Evolutionary conservation across 768 basidiomycete species (phyloP), one percentile per base, ranked within the genome.

Genomic region (Lentinula aciculospora): DNA sequence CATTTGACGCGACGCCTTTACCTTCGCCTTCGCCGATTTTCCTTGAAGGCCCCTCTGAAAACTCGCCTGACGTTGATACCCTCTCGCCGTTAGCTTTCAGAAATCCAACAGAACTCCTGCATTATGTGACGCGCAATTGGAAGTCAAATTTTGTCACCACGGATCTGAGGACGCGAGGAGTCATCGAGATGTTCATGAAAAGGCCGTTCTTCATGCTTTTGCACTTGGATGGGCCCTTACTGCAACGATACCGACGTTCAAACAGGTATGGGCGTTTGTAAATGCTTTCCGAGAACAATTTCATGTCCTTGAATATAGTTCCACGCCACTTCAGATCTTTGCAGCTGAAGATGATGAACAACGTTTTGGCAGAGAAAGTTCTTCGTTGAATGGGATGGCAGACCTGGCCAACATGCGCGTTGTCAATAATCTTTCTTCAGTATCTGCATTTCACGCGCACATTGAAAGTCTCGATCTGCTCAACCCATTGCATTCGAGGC

Each of bases 151-250:
- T 87, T 64, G 93, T 98, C 29, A 96, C 94, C 0, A 70, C 75
- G n/a, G 88, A 92, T 66, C 69, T 95, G 21, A 67, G 68, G 40
- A 83, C 81, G 1, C 72, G 73, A 28, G 71, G 76, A 3, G 71
- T 83, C 15, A 74, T 98, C 34, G 80, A 81, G 59, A 71, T 78
- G 49, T 98, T 97, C 66, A 68, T 82, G 34, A 94, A 86, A 65
- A 76, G 97, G 17, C 97, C 97, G 0, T 98, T 94, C 69, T 94
- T 97, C 69, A 74, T 98, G 68, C 79, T 98, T 23, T 72, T 97
- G 45, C 81, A 74, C 47, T 79, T 94, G 29, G 94, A 98, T 61
- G 96, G 92, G 0, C 94, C 94, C 0, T 66, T 95, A 31, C 69
- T 83, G 42, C 74, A 81, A 44, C 79, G 96, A 40, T 97, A 80